Percentiles rank a stretch among this genome's conserved stretches.
phyloP scores from a whole-genome alignment of 768 basidiomycete species.

The Russula ochroleuca region DNA sequence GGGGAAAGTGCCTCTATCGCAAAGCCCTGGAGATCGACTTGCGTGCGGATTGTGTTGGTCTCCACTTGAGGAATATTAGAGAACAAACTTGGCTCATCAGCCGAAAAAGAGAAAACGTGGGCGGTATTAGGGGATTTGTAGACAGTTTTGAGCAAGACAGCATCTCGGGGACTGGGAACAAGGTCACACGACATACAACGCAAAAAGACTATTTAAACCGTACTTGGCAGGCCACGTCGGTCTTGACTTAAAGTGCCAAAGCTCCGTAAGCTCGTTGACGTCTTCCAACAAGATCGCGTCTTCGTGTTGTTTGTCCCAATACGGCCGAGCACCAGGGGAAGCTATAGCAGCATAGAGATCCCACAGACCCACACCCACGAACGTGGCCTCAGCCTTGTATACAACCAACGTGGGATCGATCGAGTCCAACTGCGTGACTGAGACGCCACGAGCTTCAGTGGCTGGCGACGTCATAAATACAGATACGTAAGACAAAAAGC shows the following conservation, averaged over 20 bases:
- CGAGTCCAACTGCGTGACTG: constrained; percentile 91
- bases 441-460: constrained; percentile 84
- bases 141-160: constrained; percentile 87
- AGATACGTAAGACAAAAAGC: constrained; percentile 10
- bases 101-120: constrained; percentile 93
- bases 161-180: constrained; percentile 70
- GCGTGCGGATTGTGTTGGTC: constrained; percentile 81
- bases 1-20: constrained; percentile 94
- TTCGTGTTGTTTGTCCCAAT: constrained; percentile 90
- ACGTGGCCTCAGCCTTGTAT: constrained; percentile 93
- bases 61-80: constrained; percentile 63
- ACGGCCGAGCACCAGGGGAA: constrained; percentile 75
- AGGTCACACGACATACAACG: constrained; percentile 22
- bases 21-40: constrained; percentile 99
- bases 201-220: constrained; percentile 34
- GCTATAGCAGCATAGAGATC: constrained; percentile 85
- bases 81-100: constrained; percentile 84
- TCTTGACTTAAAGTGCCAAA: constrained; percentile 91
- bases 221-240: constrained; percentile 93
- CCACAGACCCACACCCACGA: constrained; percentile 94
- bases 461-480: constrained; percentile 39
- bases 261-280: constrained; percentile 82
- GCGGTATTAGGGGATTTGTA: constrained; percentile 96
- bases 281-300: constrained; percentile 84
- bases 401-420: constrained; percentile 97